These are phyloP conservation scores for Cucurbita maxima DNA, from an alignment of 306 rosid species.

Conservation along the genomic window DNA sequence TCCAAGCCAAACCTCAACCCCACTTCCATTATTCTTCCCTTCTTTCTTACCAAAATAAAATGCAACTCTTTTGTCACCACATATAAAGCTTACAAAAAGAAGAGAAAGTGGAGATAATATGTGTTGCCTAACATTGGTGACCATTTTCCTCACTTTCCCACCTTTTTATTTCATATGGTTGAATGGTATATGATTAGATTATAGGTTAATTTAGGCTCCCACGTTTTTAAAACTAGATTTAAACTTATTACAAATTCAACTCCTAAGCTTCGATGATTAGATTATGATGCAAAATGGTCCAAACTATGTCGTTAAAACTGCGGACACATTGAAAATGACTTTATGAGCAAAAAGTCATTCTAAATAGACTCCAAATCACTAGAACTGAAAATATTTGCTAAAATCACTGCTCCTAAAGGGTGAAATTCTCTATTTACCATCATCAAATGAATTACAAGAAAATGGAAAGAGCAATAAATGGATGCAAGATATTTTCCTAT, in stretches of 20 bases:
- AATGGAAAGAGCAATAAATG: no score
- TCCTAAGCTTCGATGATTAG: not conserved
- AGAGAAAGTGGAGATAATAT: not conserved
- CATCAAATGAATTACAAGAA: no score
- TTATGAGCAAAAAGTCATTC: no score
- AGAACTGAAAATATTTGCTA: no score
- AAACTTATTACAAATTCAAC: not conserved
- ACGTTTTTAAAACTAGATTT: no score
- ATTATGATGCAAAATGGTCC: not conserved
- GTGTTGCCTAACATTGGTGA: not conserved
- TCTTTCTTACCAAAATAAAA: not conserved
- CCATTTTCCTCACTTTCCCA: not conserved
- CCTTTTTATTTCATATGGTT: not conserved
- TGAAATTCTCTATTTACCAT: no score
- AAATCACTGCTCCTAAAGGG: no score
- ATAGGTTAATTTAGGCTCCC: not conserved
- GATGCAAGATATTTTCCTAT: no score
- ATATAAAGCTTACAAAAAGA: not conserved
- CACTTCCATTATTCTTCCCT: not conserved
- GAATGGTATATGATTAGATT: not conserved
- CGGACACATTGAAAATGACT: not conserved
- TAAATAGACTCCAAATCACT: no score
- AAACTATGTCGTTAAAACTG: not conserved
- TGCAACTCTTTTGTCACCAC: not conserved
- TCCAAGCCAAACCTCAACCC: conserved; percentile 1